Percentiles rank a stretch among this genome's conserved stretches.
Evolutionary conservation across 2,329 filamentous ascomycete species (phyloP).

Genomic region (Metarhizium humberi): DNA sequence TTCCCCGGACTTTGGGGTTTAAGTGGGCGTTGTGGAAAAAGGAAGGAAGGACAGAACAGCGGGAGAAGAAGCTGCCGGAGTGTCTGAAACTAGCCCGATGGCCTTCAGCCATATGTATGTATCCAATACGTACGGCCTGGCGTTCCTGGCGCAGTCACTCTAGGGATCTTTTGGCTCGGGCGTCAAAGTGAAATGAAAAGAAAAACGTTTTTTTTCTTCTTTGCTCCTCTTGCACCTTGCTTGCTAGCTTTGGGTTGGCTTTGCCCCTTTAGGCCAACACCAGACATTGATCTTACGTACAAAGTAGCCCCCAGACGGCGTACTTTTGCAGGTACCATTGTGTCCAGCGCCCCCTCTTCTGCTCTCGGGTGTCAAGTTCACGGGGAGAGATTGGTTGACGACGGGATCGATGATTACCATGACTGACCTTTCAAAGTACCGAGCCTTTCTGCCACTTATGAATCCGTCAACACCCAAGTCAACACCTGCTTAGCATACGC

Average conservation of each 20-base stretch:
- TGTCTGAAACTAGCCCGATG: background rate
- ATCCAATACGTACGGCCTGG: too few species aligned
- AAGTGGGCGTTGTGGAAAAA: background rate
- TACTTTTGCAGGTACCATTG: too few species aligned
- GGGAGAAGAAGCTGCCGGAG: background rate
- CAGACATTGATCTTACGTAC: background rate
- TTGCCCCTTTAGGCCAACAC: background rate
- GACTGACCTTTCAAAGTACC: too few species aligned
- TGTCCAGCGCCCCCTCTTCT: background rate
- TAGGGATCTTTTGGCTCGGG: background rate
- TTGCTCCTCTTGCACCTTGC: background rate
- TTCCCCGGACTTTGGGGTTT: background rate
- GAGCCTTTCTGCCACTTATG: too few species aligned
- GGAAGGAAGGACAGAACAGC: background rate
- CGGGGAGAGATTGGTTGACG: background rate
- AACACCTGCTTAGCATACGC: too few species aligned
- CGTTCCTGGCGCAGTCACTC: background rate
- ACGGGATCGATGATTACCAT: background rate
- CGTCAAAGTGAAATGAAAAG: background rate
- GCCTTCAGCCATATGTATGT: too few species aligned
- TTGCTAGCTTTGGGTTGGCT: background rate
- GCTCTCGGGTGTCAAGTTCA: background rate
- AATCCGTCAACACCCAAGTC: too few species aligned
- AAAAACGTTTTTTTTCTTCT: too few species aligned
- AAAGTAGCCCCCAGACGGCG: background rate